Conservation (phyloP, 768 basidiomycete genomes). For the Kwoniella mangroviensis region DNA sequence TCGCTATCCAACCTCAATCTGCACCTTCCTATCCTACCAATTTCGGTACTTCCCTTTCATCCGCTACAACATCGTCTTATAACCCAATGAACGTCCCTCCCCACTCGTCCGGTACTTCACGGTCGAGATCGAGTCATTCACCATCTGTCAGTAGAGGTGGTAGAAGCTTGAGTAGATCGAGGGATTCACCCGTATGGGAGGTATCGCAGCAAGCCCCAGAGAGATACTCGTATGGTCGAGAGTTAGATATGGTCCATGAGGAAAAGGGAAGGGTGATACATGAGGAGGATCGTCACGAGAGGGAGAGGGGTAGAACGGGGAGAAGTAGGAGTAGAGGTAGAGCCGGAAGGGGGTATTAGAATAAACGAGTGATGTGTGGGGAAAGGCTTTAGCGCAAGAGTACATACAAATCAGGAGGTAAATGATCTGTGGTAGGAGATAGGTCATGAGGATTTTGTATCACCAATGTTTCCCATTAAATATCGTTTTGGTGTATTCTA, state of each 20-base stretch:
- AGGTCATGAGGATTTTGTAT: no score
- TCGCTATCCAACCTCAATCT: conserved; percentile 16
- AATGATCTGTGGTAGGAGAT: no score
- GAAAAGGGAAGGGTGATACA: conserved; percentile 9
- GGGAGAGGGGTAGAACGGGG: conserved; percentile 27
- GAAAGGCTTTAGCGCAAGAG: not conserved
- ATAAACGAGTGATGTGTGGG: not conserved
- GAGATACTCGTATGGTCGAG: conserved; percentile 33
- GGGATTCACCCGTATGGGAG: conserved; percentile 14
- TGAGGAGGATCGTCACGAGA: conserved; percentile 32
- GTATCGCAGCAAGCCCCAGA: conserved; percentile 3
- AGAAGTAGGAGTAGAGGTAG: conserved; percentile 29
- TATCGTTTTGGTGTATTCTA: no score
- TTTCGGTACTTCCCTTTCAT: conserved; percentile 3
- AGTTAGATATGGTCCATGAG: conserved; percentile 39
- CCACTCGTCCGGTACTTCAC: conserved; percentile 2
- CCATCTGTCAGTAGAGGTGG: conserved; percentile 17
- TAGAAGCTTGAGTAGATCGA: conserved; percentile 24
- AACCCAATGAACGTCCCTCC: conserved; percentile 7
- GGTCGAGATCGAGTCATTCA: conserved; percentile 23
- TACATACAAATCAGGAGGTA: not conserved
- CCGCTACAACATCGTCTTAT: not conserved
- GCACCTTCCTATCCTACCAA: conserved; percentile 11
- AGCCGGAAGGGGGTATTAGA: conserved; percentile 15
- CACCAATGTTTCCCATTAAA: no score